phyloP scores from a whole-genome alignment of 306 rosid species.

The Senna siamea region DNA sequence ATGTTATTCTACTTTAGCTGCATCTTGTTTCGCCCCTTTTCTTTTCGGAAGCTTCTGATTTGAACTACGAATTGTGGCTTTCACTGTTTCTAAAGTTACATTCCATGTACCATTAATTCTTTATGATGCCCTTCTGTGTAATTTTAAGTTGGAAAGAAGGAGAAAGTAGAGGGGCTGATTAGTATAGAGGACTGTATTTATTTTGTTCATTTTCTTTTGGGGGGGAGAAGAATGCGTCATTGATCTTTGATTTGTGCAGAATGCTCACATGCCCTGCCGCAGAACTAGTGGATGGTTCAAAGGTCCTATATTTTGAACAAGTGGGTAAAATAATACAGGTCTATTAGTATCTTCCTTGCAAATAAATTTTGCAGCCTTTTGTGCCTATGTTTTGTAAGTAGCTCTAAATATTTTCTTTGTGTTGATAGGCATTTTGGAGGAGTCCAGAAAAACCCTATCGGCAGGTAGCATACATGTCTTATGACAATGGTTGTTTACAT shows the following conservation, averaged over 20 bases:
- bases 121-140: neutral
- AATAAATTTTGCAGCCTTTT: neutral
- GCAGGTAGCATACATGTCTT: constrained; percentile 60
- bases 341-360: neutral
- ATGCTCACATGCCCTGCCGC: constrained; percentile 89
- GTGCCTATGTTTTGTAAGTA: neutral
- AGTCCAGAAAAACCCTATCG: constrained; percentile 96
- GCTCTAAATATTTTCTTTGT: constrained; percentile 39
- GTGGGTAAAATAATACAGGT: constrained; percentile 43
- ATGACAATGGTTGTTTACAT: neutral
- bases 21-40: neutral
- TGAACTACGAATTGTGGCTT: neutral
- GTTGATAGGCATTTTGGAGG: constrained; percentile 92
- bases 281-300: constrained; percentile 90
- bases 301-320: constrained; percentile 88
- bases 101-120: constrained; percentile 6
- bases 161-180: neutral
- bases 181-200: neutral
- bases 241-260: constrained; percentile 37
- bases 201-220: neutral
- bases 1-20: neutral
- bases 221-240: neutral
- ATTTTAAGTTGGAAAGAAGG: neutral
- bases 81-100: constrained; percentile 20
- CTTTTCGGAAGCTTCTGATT: neutral